Evolutionary conservation across 2,329 filamentous ascomycete genomes (phyloP), one percentile per base, ranked within the genome.

Genomic region (Penicillium concentricum): DNA sequence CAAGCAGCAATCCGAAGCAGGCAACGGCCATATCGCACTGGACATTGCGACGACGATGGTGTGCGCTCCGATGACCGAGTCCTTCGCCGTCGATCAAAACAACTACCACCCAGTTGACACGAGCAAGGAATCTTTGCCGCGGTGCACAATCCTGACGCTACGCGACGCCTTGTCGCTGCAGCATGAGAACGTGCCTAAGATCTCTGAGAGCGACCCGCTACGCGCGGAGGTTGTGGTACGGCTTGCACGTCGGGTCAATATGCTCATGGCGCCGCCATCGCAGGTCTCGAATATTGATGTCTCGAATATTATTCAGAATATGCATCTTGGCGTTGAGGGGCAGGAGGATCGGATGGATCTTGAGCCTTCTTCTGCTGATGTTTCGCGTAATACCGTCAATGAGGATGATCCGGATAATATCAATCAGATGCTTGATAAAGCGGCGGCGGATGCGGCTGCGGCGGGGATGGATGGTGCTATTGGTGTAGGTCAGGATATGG

Each of bases 221-320:
- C 73, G 72, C 28, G 78, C 78, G 1, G 74, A 78, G 57, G 65
- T 77, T 2, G 64, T 79, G 24, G 77, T 81, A 13, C 77, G 78
- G 1, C 67, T 81, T 18, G 70, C 74, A 56, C 73, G 78, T 9
- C 76, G 77, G 20, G 76, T 81, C 5, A 75, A 78, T 42, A 61
- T 72, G 1, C 70, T 79, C 22, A 66, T 71, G 18, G 68, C 73
- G 1, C 68, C 73, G 6, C 71, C 75, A 1, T 69, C 75, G 4
- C 72, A 75, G 43, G 71, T 76, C 7, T 64, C 71, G 4, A 77
- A 73, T 51, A 71, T 78, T 24, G 76, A 76, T 58, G 72, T 76
- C 37, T 72, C 67, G 56, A 76, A 75, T 50, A 76, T 78, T 46
- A 78, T 79, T 41, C 68, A 75, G 20, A 70, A 76, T 57, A 76